Base-by-base conservation (phyloP, 192 early-diverging fungal species). In the Coemansia sp. region DNA sequence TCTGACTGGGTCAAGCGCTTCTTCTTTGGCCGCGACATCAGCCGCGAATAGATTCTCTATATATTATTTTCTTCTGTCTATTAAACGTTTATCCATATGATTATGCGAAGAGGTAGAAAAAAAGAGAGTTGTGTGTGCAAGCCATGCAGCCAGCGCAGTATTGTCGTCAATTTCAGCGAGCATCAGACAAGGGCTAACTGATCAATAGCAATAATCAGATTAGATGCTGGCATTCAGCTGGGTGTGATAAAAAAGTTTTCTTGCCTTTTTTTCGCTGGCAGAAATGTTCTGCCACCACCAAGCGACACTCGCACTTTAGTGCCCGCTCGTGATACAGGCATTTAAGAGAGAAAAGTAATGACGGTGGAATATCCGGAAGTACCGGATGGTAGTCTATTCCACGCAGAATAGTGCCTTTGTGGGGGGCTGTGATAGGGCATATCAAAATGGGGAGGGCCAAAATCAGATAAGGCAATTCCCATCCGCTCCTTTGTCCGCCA, bases 1-100 rank as follows among this genome's bases (percentile, higher is more conserved):
- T 91, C 90, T 40, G 96, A 98, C 82, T 98, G 96, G 95, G 80
- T 88, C 73, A 98, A 96, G 84, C 91, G 92, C 68, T 92, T 82
- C 52, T 66, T 93, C 32, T 96, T 96, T 87, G 96, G 96, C 30
- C 90, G 95, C 40, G 95, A 98, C 77, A 94, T 98, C 66, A 86
- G 87, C 55, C 86, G 95, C 80, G 96, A 98, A 82, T 98, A 90
- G 86, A 57, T 13, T 64, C 39, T 46, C 23, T 44, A 50, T 68
- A 28, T 17, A 19, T 19, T 37, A 6, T 64, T 46, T 44, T 50
- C 5, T n/a, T 23, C 28, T 66, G 32, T 37, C 30, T n/a, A 58
- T 32, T 21, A 44, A 39, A 52, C 4, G 16, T 21, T 62, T 55
- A 32, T 44, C 30, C 23, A 44, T 26, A 35, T 40, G 14, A 16